These are phyloP conservation scores for Alternaria viburni DNA, from an alignment of 2,329 filamentous ascomycete genomes.

Conservation along the genomic window DNA sequence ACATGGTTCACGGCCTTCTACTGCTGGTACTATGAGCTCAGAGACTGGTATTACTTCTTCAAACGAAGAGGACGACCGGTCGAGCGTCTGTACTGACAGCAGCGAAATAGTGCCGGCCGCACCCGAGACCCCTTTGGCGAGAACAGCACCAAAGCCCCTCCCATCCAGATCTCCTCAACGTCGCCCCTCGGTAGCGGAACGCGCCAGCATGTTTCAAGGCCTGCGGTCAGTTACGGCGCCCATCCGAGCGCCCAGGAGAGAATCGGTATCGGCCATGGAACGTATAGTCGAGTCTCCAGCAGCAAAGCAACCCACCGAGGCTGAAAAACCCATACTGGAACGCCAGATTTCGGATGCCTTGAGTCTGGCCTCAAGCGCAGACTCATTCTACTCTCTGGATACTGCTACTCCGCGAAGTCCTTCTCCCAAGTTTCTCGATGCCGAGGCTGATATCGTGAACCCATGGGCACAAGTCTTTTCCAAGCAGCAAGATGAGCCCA, in stretches of 20 bases:
- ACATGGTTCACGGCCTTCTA: conserved; percentile 41
- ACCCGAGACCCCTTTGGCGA: conserved; percentile 25
- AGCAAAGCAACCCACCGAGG: conserved; percentile 8
- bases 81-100: conserved; percentile 41
- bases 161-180: conserved; percentile 15
- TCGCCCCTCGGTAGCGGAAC: conserved; percentile 38
- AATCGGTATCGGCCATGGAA: conserved; percentile 24
- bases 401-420: conserved; percentile 32
- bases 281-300: conserved; percentile 27
- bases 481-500: conserved; percentile 18
- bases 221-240: conserved; percentile 38
- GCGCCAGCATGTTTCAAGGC: conserved; percentile 40
- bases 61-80: conserved; percentile 44
- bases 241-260: conserved; percentile 8
- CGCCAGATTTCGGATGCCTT: conserved; percentile 36
- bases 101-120: conserved; percentile 35
- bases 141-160: conserved; percentile 18
- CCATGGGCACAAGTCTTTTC: conserved; percentile 31
- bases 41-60: conserved; percentile 39
- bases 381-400: conserved; percentile 48
- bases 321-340: conserved; percentile 20
- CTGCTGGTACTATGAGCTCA: conserved; percentile 36
- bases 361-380: conserved; percentile 44
- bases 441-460: conserved; percentile 35
- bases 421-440: conserved; percentile 40